Conservation (phyloP, 306 rosid species). For the Begonia peltatifolia region DNA sequence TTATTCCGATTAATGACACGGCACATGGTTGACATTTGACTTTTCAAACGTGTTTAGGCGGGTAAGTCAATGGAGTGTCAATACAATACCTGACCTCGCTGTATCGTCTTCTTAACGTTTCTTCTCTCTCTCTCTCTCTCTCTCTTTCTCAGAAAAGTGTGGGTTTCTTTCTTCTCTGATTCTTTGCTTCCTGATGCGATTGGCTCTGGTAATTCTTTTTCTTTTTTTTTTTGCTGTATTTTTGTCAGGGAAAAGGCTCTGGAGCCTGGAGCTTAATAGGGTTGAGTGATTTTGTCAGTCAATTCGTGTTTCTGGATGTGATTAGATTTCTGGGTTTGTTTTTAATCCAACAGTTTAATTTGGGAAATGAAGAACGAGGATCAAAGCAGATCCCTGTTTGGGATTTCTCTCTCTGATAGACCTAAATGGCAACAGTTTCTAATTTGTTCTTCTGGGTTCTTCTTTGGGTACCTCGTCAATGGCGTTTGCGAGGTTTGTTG, state of each 20-base stretch:
- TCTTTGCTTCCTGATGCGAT: background rate
- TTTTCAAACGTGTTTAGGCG: background rate
- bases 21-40: background rate
- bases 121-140: background rate
- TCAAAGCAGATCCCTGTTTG: constrained; percentile 32
- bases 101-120: background rate
- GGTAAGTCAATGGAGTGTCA: background rate
- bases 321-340: background rate
- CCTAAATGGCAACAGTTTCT: constrained; percentile 40
- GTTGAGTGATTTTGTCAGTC: background rate
- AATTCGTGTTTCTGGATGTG: background rate
- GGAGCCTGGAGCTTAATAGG: background rate
- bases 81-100: background rate
- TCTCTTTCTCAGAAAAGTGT: background rate
- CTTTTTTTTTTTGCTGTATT: background rate
- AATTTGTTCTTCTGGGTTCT: constrained; percentile 46
- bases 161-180: background rate
- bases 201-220: background rate
- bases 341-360: background rate
- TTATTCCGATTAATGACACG: background rate
- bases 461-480: constrained; percentile 52
- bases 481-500: constrained; percentile 50
- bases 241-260: background rate
- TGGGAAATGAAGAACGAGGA: constrained; percentile 34
- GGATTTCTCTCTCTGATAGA: constrained; percentile 37